Evolutionary conservation across 2,329 filamentous ascomycete species (phyloP).

Genomic region (Phialocephala sp.): DNA sequence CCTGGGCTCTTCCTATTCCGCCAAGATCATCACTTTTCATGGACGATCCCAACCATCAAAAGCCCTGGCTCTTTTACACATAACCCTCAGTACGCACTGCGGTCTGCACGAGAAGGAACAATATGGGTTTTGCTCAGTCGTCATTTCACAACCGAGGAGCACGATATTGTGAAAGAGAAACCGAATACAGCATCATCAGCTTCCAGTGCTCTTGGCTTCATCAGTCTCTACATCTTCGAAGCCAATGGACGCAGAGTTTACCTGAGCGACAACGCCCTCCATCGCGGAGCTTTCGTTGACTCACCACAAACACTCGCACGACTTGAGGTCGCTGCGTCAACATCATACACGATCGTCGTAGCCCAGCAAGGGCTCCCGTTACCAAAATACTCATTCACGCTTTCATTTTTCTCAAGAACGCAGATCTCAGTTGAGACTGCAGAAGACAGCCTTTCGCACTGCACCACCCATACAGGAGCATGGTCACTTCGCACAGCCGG

Average conservation of each 20-base stretch:
- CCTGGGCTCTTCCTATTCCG: slow-evolving; percentile 80
- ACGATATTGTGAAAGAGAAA: slow-evolving; percentile 58
- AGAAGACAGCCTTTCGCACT: slow-evolving; percentile 41
- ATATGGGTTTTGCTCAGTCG: slow-evolving; percentile 87
- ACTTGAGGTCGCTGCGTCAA: slow-evolving; percentile 60
- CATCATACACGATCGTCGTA: slow-evolving; percentile 65
- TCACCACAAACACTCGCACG: slow-evolving; percentile 89
- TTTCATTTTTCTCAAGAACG: slow-evolving; percentile 78
- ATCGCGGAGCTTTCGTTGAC: slow-evolving; percentile 87
- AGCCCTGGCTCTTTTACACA: slow-evolving; percentile 62
- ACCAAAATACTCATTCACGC: slow-evolving; percentile 79
- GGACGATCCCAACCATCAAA: slow-evolving; percentile 63
- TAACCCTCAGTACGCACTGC: slow-evolving; percentile 75
- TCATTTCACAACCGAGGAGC: slow-evolving; percentile 77
- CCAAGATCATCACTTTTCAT: slow-evolving; percentile 89
- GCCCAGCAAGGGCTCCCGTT: slow-evolving; percentile 80
- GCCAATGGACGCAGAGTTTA: slow-evolving; percentile 74
- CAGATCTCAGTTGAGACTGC: slow-evolving; percentile 68
- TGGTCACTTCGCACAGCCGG: slow-evolving; percentile 86
- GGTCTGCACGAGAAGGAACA: slow-evolving; percentile 60
- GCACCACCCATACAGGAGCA: slow-evolving; percentile 62
- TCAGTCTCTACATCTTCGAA: slow-evolving; percentile 83
- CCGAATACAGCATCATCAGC: slow-evolving; percentile 36
- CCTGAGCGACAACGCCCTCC: slow-evolving; percentile 72
- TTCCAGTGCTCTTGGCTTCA: slow-evolving; percentile 68